Evolutionary conservation across 73 alveolate species (phyloP).

Genomic region (Paramecium pentaurelia): DNA sequence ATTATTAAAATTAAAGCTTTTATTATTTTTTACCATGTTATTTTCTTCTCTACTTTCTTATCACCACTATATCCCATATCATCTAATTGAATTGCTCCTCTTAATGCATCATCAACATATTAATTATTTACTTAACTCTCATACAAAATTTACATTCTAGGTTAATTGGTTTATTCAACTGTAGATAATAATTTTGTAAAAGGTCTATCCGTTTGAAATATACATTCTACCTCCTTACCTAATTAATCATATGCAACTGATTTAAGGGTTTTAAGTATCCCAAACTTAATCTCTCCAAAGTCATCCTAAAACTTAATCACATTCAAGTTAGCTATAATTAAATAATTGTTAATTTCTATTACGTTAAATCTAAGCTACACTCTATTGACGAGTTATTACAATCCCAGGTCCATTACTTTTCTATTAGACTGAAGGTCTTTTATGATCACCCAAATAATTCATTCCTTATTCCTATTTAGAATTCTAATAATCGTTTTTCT

Average conservation of each 20-base stretch:
- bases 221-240: not conserved
- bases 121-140: not conserved
- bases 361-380: not conserved
- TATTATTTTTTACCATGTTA: not conserved
- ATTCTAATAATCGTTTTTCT: not conserved
- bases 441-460: not conserved
- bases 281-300: not conserved
- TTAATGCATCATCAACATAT: not conserved
- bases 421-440: not conserved
- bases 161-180: not conserved
- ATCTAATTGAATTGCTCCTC: not conserved
- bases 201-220: not conserved
- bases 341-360: not conserved
- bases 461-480: not conserved
- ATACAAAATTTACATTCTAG: not conserved
- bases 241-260: not conserved
- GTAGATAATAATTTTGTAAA: not conserved
- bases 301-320: not conserved
- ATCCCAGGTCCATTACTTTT: not conserved
- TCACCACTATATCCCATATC: not conserved
- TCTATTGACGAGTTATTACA: not conserved
- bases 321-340: not conserved
- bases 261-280: not conserved
- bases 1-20: not conserved
- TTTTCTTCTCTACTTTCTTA: not conserved